These are phyloP conservation scores for Botryotinia narcissicola DNA, from an alignment of 2,329 filamentous ascomycete species.

Conservation along the genomic window DNA sequence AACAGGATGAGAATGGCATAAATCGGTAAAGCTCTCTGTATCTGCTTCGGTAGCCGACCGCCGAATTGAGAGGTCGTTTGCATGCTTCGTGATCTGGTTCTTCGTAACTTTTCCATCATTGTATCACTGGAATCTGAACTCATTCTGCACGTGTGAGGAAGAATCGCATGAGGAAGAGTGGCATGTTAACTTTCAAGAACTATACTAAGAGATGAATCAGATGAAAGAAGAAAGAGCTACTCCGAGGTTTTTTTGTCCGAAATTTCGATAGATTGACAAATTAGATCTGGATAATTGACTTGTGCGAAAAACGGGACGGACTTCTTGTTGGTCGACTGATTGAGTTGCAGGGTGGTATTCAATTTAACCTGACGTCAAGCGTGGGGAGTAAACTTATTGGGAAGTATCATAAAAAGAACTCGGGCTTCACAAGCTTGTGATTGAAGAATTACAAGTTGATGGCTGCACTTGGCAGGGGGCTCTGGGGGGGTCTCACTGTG, in stretches of 20 bases:
- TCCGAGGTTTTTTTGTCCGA: not conserved
- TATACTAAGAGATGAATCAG: not conserved
- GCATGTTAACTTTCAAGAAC: conserved; percentile 7
- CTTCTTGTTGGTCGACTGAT: not conserved
- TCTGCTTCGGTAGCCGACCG: conserved; percentile 44
- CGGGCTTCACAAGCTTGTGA: not conserved
- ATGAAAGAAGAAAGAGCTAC: not conserved
- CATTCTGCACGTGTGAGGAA: conserved; percentile 1
- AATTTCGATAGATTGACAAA: conserved; percentile 1
- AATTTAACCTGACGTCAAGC: not conserved
- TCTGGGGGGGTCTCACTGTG: not conserved
- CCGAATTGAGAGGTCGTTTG: conserved; percentile 20
- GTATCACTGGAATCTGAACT: conserved; percentile 8
- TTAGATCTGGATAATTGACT: not conserved
- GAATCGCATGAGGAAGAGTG: conserved; percentile 1
- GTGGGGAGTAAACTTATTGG: not conserved
- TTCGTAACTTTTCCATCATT: conserved; percentile 19
- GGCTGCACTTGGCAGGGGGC: conserved; percentile 5
- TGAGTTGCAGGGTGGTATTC: not conserved
- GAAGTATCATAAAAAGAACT: not conserved
- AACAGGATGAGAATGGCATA: conserved; percentile 32
- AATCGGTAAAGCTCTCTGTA: conserved; percentile 33
- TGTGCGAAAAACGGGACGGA: not conserved
- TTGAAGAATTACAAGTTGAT: not conserved
- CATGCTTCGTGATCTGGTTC: conserved; percentile 14